A percentile compares a stretch with the other conserved stretches of the same genome.
Evolutionary conservation across 495 filamentous ascomycete species (phyloP).

Genomic region (Xylaria grammica): DNA sequence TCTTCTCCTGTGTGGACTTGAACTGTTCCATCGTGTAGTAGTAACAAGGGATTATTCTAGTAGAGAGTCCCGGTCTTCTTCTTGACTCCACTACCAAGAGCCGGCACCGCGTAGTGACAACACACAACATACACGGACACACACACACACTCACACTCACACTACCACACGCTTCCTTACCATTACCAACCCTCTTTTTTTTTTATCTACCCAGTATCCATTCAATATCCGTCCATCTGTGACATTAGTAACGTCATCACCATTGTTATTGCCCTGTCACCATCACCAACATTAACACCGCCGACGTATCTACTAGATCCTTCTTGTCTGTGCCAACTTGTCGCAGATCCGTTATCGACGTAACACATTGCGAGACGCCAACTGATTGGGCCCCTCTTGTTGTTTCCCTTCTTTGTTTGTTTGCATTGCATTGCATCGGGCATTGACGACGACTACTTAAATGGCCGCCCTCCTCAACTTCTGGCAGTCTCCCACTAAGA

Average conservation of each 20-base stretch:
- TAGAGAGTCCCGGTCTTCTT: not conserved
- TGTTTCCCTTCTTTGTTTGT: not conserved
- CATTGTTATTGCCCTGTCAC: not conserved
- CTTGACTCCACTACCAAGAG: not conserved
- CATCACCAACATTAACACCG: too few relatives aligned
- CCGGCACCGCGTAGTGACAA: conserved; percentile 7
- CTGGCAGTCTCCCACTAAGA: conserved; percentile 1
- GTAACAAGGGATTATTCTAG: not conserved
- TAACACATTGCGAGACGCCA: not conserved
- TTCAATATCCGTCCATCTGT: too few relatives aligned
- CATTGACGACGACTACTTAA: not conserved
- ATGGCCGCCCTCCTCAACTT: conserved; percentile 21
- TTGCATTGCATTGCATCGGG: conserved; percentile 15
- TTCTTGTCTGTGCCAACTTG: not conserved
- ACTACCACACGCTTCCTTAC: not conserved
- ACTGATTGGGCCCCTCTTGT: not conserved
- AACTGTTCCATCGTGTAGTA: not conserved
- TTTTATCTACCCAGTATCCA: not conserved
- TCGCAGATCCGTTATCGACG: not conserved
- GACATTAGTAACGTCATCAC: not conserved
- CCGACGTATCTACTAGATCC: not conserved
- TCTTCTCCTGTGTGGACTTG: not conserved
- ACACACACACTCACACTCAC: conserved; percentile 1
- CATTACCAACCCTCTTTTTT: not conserved
- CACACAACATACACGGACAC: too few relatives aligned